These are phyloP conservation scores for Aspergillus heteromorphus DNA, from an alignment of 495 filamentous ascomycete species.

Conservation along the genomic window DNA sequence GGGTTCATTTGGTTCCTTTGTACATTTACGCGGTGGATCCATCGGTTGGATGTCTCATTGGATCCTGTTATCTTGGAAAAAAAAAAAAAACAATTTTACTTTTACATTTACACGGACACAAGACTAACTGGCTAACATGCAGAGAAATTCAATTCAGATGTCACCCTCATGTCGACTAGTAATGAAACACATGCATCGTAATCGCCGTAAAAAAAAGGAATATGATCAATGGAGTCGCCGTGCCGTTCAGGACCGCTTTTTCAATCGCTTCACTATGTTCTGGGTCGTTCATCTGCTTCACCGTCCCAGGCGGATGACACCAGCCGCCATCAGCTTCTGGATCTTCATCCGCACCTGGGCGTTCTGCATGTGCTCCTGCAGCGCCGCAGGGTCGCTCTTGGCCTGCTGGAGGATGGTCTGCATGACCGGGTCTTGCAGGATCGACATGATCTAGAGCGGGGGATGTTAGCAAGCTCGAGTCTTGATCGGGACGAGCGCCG, in stretches of 20 bases:
- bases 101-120: no score
- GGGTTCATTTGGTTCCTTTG: no score
- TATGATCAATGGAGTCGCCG: background rate
- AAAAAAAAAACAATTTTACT: no score
- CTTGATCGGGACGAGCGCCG: background rate
- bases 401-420: slow-evolving; percentile 95
- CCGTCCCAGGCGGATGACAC: slow-evolving; percentile 79
- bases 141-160: background rate
- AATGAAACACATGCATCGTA: background rate
- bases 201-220: no score
- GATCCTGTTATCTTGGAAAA: no score
- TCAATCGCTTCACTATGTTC: background rate
- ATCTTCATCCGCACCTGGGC: slow-evolving; percentile 75
- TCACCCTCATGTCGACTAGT: background rate
- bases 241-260: background rate
- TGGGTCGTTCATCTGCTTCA: slow-evolving; percentile 19
- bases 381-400: slow-evolving; percentile 83
- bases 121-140: no score
- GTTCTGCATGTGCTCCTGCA: slow-evolving; percentile 97
- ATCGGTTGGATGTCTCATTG: no score
- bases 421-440: slow-evolving; percentile 95
- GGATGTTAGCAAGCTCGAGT: slow-evolving; percentile 27
- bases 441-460: slow-evolving; percentile 65
- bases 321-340: slow-evolving; percentile 85
- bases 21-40: no score